phyloP scores from a whole-genome alignment of 768 basidiomycete genomes.

The Lentinula edodes region DNA sequence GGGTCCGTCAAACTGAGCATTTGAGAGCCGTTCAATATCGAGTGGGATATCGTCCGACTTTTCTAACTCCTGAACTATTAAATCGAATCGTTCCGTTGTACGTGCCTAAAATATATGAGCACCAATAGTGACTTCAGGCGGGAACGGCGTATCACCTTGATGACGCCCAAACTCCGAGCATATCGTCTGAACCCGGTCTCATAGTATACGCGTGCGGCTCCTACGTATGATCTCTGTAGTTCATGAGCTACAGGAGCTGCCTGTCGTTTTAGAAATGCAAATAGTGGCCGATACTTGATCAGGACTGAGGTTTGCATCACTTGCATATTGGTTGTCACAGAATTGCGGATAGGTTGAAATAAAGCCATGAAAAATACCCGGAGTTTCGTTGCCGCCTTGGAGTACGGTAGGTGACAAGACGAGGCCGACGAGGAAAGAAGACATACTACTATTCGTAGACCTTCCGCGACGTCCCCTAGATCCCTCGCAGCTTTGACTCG shows the following conservation, averaged over 20 bases:
- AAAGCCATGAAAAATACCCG: slow-evolving; percentile 81
- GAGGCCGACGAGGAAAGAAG: neutral
- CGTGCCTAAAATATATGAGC: slow-evolving; percentile 43
- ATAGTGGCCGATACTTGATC: slow-evolving; percentile 78
- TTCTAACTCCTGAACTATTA: slow-evolving; percentile 46
- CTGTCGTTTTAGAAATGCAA: slow-evolving; percentile 79
- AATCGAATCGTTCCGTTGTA: slow-evolving; percentile 62
- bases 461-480: slow-evolving; percentile 78
- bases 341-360: slow-evolving; percentile 75
- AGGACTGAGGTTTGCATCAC: slow-evolving; percentile 86
- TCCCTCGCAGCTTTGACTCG: slow-evolving; percentile 87
- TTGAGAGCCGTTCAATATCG: slow-evolving; percentile 53
- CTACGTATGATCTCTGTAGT: slow-evolving; percentile 81
- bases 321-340: slow-evolving; percentile 89
- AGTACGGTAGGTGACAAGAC: neutral
- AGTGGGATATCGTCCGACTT: slow-evolving; percentile 27
- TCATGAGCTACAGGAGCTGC: slow-evolving; percentile 79
- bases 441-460: slow-evolving; percentile 81
- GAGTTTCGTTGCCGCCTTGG: slow-evolving; percentile 83
- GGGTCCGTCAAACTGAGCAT: slow-evolving; percentile 76
- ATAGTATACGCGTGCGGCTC: slow-evolving; percentile 83
- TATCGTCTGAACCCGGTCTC: slow-evolving; percentile 95
- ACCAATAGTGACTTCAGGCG: neutral
- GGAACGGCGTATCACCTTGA: slow-evolving; percentile 50
- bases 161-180: slow-evolving; percentile 68